Evolutionary conservation across 2,329 filamentous ascomycete species (phyloP).

Genomic region (Fusarium multiceps): DNA sequence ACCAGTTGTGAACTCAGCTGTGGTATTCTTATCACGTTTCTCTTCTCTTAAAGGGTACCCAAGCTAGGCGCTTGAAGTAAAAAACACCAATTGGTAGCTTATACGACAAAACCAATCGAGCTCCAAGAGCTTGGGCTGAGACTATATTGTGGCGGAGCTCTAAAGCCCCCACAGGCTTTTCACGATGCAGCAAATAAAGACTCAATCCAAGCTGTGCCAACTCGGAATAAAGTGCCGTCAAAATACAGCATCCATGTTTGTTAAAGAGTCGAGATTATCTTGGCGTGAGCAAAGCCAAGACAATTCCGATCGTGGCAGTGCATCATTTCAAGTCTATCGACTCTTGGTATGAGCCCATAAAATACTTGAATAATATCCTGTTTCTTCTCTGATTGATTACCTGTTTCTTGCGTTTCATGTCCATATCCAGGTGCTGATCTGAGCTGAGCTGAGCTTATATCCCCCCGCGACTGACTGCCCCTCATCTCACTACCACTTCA

Average conservation of each 20-base stretch:
- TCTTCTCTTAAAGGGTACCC: neutral
- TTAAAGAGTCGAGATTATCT: slow-evolving; percentile 10
- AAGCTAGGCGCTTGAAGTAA: neutral
- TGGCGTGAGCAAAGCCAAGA: slow-evolving; percentile 21
- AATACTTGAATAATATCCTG: neutral
- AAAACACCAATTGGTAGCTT: neutral
- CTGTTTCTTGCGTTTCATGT: neutral
- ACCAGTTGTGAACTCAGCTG: no score
- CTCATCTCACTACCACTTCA: slow-evolving; percentile 27
- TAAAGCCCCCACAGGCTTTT: slow-evolving; percentile 27
- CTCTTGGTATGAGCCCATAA: slow-evolving; percentile 15
- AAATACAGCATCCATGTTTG: slow-evolving; percentile 6
- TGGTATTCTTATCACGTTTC: neutral
- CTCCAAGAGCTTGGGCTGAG: slow-evolving; percentile 14
- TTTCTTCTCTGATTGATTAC: neutral
- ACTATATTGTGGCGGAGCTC: slow-evolving; percentile 36
- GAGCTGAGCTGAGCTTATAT: slow-evolving; percentile 14
- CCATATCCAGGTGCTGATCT: neutral
- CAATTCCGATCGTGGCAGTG: slow-evolving; percentile 26
- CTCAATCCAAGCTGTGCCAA: slow-evolving; percentile 17
- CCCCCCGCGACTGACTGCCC: slow-evolving; percentile 24
- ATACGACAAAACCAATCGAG: slow-evolving; percentile 11
- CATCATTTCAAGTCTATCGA: slow-evolving; percentile 8
- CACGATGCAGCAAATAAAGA: slow-evolving; percentile 31
- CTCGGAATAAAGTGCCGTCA: slow-evolving; percentile 29